Conservation (phyloP, 495 filamentous ascomycete species). For the Penicillium egyptiacum region DNA sequence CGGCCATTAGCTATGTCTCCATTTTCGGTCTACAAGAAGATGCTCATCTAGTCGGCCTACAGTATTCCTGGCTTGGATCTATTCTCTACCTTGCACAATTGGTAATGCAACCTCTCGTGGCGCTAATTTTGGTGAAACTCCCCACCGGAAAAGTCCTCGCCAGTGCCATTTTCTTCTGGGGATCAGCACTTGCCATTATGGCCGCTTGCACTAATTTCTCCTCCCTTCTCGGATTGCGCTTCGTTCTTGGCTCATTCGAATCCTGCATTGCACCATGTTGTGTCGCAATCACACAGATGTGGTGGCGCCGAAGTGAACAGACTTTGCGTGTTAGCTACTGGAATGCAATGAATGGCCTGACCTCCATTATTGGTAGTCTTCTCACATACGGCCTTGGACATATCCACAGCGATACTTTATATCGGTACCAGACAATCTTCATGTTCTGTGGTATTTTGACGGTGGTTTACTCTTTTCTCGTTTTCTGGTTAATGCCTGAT, state of each 20-base stretch:
- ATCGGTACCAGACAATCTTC: slow-evolving; percentile 47
- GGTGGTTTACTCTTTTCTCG: slow-evolving; percentile 35
- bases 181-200: slow-evolving; percentile 55
- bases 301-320: slow-evolving; percentile 57
- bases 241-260: slow-evolving; percentile 7
- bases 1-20: slow-evolving; percentile 39
- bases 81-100: slow-evolving; percentile 49
- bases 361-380: slow-evolving; percentile 39
- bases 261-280: slow-evolving; percentile 44
- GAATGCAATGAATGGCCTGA: slow-evolving; percentile 54
- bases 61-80: slow-evolving; percentile 51
- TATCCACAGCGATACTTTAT: slow-evolving; percentile 46
- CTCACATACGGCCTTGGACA: slow-evolving; percentile 59
- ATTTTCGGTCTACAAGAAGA: slow-evolving; percentile 46
- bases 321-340: slow-evolving; percentile 52
- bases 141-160: slow-evolving; percentile 48
- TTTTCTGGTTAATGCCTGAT: slow-evolving; percentile 50
- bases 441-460: slow-evolving; percentile 46
- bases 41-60: slow-evolving; percentile 39
- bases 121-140: slow-evolving; percentile 27
- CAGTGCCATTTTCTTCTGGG: slow-evolving; percentile 45
- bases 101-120: slow-evolving; percentile 29
- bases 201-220: slow-evolving; percentile 52
- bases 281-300: slow-evolving; percentile 58
- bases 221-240: slow-evolving; percentile 41